Base-by-base conservation (phyloP, 352 stramenopile species). In the Blastocystis sp. region DNA sequence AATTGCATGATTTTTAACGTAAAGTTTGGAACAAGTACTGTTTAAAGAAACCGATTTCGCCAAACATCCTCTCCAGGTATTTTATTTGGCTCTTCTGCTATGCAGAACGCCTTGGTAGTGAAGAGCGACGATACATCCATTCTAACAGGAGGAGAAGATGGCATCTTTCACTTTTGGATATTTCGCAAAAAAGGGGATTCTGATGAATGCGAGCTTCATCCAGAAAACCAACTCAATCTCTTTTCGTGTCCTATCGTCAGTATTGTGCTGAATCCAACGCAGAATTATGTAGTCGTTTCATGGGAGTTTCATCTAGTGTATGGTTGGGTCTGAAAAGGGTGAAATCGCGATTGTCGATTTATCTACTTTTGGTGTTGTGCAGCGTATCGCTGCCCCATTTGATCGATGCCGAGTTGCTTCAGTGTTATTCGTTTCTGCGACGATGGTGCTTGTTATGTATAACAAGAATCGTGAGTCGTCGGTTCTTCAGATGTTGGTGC, bases 121-220 rank as follows among this genome's bases (percentile, higher is more conserved):
- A 66, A 68, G 30, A 85, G 43, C 16, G 73, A 85, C 30, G 73
- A 85, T n/a, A 37, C 53, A 37, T 66, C 73, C 4, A 3, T 85
- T n/a, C 20, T 85, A 20, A 85, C 73, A 54, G 73, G 73, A 66
- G 73, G 73, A 3, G 73, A 85, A n/a, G 73, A 85, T 34, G 73
- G 73, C 24, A 68, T 45, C 0, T 11, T 85, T 1, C 18, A 13
- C 55, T 39, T 9, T 16, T 85, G 54, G 26, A 24, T 26, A 26
- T 85, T 85, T 85, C 30, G 54, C 11, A 18, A 66, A 30, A 68
- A 41, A n/a, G 54, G 20, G n/a, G 43, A 30, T 79, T 37, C 47
- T 9, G 16, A n/a, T 45, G 50, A 64, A n/a, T 81, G 70, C 39
- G 70, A 81, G 16, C 20, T 81, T 30, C 41, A 20, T 8, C 20